Evolutionary conservation across 805 yeast genomes (phyloP).

Genomic region (Wickerhamiella domercqiae): DNA sequence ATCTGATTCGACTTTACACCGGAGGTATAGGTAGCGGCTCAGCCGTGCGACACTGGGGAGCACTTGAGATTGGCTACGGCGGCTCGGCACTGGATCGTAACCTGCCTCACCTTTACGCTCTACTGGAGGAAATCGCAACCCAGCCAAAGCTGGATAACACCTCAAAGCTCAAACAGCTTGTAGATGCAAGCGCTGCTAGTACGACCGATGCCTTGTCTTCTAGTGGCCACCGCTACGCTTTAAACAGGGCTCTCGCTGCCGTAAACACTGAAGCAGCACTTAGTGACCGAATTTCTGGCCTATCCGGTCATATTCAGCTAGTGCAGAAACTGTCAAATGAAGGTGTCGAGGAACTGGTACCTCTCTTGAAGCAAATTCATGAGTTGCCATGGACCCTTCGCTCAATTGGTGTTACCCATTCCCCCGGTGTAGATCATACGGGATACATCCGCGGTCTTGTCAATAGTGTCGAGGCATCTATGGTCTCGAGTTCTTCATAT

Average conservation of each 20-base stretch:
- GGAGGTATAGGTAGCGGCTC: conserved; percentile 64
- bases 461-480: conserved; percentile 24
- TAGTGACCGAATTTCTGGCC: conserved; percentile 48
- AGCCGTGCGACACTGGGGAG: conserved; percentile 8
- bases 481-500: neutral
- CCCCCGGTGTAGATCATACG: conserved; percentile 5
- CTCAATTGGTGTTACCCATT: conserved; percentile 17
- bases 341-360: conserved; percentile 40
- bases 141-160: conserved; percentile 52
- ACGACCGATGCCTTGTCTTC: conserved; percentile 70
- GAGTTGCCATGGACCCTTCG: conserved; percentile 13
- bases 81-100: conserved; percentile 38
- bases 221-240: conserved; percentile 75
- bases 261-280: conserved; percentile 41
- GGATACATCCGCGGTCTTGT: neutral
- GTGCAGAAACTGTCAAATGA: conserved; percentile 41
- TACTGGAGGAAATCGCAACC: conserved; percentile 53
- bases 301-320: conserved; percentile 65
- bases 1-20: conserved; percentile 63
- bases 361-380: conserved; percentile 33
- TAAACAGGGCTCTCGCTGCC: conserved; percentile 46
- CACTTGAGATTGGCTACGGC: conserved; percentile 12
- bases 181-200: conserved; percentile 61
- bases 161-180: conserved; percentile 55
- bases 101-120: conserved; percentile 39